Evolutionary conservation across 2,329 filamentous ascomycete genomes (phyloP).

Genomic region (Colletotrichum somersetense): DNA sequence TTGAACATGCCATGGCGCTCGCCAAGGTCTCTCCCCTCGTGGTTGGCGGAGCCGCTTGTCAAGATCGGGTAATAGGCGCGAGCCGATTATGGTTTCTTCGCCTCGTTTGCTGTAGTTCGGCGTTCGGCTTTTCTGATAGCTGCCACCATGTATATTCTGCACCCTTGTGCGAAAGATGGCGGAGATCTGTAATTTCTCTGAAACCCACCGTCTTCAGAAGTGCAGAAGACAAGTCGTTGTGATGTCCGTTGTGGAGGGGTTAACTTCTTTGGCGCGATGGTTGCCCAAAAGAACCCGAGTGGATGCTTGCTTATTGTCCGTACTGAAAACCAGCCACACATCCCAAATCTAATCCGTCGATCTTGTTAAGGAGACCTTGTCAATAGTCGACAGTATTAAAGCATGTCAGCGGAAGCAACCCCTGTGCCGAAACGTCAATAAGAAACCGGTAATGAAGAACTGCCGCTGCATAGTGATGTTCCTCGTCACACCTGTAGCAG

Average conservation of each 20-base stretch:
- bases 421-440: conserved; percentile 35
- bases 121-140: background rate
- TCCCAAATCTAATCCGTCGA: conserved; percentile 35
- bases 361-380: conserved; percentile 39
- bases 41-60: background rate
- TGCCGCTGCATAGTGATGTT: conserved; percentile 29
- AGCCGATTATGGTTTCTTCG: background rate
- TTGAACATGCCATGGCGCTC: conserved; percentile 2
- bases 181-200: background rate
- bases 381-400: conserved; percentile 21
- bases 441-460: conserved; percentile 39
- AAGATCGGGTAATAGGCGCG: background rate
- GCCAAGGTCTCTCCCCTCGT: conserved; percentile 12
- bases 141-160: background rate
- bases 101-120: background rate
- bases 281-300: conserved; percentile 11
- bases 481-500: conserved; percentile 11
- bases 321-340: conserved; percentile 17
- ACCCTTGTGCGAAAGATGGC: too few relatives aligned
- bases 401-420: conserved; percentile 18
- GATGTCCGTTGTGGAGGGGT: background rate
- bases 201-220: background rate
- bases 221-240: background rate
- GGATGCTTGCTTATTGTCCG: background rate
- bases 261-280: conserved; percentile 1